Percentiles rank a stretch among this genome's conserved stretches.
Evolutionary conservation across 78 protist species (phyloP).

Genomic region (Chrysochromulina parva): DNA sequence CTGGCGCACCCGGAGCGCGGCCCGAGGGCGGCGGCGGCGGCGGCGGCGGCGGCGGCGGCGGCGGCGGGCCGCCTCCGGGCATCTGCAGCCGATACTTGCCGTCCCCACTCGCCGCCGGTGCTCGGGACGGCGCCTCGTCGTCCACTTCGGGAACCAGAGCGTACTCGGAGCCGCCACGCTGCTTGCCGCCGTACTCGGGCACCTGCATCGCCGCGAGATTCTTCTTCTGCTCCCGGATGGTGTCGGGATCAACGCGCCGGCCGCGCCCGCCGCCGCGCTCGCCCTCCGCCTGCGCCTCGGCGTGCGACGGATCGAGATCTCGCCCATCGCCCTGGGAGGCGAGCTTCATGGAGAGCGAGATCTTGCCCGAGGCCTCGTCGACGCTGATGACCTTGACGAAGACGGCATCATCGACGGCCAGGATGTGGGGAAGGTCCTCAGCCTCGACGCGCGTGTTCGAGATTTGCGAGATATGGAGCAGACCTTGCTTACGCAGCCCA

Average conservation of each 20-base stretch:
- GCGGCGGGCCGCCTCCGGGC: neutral
- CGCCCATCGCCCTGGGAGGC: constrained; percentile 5
- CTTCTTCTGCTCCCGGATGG: neutral
- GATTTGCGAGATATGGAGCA: neutral
- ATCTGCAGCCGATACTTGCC: neutral
- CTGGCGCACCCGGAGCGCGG: neutral
- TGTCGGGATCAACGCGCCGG: too few relatives aligned
- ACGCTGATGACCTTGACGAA: neutral
- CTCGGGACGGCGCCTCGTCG: neutral
- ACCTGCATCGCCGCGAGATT: neutral
- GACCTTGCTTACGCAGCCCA: neutral
- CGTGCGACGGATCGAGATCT: constrained; percentile 1
- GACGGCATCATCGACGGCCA: neutral
- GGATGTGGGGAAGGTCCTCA: neutral
- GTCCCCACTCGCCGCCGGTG: neutral
- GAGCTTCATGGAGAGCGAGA: constrained; percentile 14
- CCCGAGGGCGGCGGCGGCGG: neutral
- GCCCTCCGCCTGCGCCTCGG: neutral
- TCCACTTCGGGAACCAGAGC: neutral
- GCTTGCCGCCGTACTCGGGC: constrained; percentile 14
- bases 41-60: neutral
- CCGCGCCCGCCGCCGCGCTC: neutral
- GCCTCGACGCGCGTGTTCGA: neutral
- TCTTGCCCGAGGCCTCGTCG: neutral
- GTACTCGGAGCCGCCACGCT: neutral